Conservation (phyloP, 139 green algal genomes). For the Chlorella vulgaris region DNA sequence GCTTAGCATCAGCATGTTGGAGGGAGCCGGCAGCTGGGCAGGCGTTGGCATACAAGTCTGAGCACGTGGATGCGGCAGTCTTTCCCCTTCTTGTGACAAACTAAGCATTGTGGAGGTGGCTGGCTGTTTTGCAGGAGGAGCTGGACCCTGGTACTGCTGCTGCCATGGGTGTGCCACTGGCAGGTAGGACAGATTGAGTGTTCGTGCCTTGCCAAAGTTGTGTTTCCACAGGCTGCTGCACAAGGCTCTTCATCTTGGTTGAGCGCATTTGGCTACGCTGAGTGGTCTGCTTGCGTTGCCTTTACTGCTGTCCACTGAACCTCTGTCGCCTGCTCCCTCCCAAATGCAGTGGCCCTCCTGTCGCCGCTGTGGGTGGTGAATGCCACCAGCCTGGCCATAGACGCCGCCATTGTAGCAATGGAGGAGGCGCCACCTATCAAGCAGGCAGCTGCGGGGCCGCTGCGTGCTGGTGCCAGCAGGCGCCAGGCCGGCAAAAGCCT, state of each 20-base stretch:
- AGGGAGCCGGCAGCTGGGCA: no score
- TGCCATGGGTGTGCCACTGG: constrained; percentile 61
- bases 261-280: no score
- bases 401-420: constrained; percentile 50
- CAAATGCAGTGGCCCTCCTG: constrained; percentile 58
- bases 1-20: not conserved
- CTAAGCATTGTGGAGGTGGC: no score
- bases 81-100: not conserved
- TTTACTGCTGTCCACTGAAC: no score
- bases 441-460: not conserved
- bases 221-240: not conserved
- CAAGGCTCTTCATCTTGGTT: not conserved
- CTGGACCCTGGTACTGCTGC: constrained; percentile 58
- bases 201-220: not conserved
- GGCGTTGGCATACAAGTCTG: not conserved
- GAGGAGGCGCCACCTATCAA: not conserved
- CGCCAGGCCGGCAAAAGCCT: not conserved
- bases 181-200: not conserved
- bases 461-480: not conserved
- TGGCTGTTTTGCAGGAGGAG: constrained; percentile 11
- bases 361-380: constrained; percentile 83
- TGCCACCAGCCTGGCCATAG: constrained; percentile 67
- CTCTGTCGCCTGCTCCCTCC: no score
- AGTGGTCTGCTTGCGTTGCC: no score
- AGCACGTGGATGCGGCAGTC: not conserved